Percentiles rank a stretch among this genome's conserved stretches.
Conservation (phyloP, 192 early-diverging fungal genomes). For the Podila clonocystis region DNA sequence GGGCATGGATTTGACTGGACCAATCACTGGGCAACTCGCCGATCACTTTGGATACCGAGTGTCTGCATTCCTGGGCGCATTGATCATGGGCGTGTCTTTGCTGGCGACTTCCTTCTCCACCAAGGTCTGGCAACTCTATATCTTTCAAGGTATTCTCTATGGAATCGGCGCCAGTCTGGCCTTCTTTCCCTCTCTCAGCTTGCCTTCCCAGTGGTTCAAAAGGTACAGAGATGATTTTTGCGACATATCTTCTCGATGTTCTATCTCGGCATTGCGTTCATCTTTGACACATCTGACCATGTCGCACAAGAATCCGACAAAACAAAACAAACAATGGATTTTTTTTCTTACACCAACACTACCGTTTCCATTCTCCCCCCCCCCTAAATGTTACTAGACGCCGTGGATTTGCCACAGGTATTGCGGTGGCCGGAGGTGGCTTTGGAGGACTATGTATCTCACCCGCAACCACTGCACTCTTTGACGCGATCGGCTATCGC, state of each 20-base stretch:
- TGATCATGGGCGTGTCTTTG: slow-evolving; percentile 59
- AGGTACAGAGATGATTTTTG: slow-evolving; percentile 13
- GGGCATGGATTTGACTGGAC: slow-evolving; percentile 58
- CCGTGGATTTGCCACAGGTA: slow-evolving; percentile 60
- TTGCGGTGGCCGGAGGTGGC: slow-evolving; percentile 62
- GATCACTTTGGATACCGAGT: slow-evolving; percentile 61
- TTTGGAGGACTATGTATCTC: slow-evolving; percentile 63
- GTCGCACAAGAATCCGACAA: no score
- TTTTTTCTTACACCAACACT: not conserved
- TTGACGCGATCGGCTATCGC: slow-evolving; percentile 54
- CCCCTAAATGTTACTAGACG: slow-evolving; percentile 9
- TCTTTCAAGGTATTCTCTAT: slow-evolving; percentile 35
- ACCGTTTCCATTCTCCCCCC: not conserved
- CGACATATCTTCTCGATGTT: no score
- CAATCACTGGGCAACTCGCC: slow-evolving; percentile 57
- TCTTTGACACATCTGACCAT: no score
- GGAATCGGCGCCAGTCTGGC: slow-evolving; percentile 56
- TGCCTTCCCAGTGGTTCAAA: slow-evolving; percentile 69
- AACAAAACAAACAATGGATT: no score
- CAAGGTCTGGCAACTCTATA: slow-evolving; percentile 40
- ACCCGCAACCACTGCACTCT: slow-evolving; percentile 57
- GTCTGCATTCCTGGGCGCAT: slow-evolving; percentile 56
- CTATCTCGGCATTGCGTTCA: not conserved
- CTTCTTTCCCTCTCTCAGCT: slow-evolving; percentile 57
- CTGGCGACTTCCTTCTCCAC: slow-evolving; percentile 67